Evolutionary conservation across 169 alveolate genomes (phyloP).

Genomic region (Babesia ovis): DNA sequence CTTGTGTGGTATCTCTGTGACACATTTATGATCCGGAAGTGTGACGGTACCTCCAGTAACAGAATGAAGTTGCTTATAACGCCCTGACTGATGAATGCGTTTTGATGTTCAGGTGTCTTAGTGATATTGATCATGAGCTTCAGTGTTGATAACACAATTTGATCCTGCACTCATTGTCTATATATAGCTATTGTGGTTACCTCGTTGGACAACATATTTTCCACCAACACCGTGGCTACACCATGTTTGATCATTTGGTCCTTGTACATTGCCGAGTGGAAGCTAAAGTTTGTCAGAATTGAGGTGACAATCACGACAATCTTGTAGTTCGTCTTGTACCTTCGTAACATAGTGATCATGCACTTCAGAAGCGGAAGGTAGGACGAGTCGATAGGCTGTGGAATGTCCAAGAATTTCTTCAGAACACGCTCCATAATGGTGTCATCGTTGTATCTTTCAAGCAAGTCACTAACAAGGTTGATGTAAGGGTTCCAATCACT

Average conservation of each 20-base stretch:
- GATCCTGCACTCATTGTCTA: constrained; percentile 14
- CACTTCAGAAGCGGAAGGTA: constrained; percentile 48
- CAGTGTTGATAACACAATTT: constrained; percentile 36
- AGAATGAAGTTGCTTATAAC: constrained; percentile 29
- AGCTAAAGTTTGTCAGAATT: constrained; percentile 53
- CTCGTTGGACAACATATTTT: constrained; percentile 31
- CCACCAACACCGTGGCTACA: constrained; percentile 17
- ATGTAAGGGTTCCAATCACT: constrained; percentile 42
- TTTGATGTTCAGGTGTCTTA: constrained; percentile 38
- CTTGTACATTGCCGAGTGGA: constrained; percentile 37
- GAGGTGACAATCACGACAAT: constrained; percentile 35
- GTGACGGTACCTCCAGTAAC: constrained; percentile 16
- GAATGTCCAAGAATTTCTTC: constrained; percentile 49
- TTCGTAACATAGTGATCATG: constrained; percentile 19
- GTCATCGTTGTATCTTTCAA: constrained; percentile 41
- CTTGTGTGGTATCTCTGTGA: constrained; percentile 21
- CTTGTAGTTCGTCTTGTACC: constrained; percentile 18
- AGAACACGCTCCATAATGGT: constrained; percentile 31
- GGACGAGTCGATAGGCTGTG: constrained; percentile 29
- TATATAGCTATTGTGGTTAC: not conserved
- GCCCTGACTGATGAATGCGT: constrained; percentile 42
- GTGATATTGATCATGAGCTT: constrained; percentile 65
- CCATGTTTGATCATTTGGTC: constrained; percentile 31
- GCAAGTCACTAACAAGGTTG: constrained; percentile 13
- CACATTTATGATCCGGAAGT: not conserved